Base-by-base conservation (phyloP, 306 rosid species). In the Senna tora region DNA sequence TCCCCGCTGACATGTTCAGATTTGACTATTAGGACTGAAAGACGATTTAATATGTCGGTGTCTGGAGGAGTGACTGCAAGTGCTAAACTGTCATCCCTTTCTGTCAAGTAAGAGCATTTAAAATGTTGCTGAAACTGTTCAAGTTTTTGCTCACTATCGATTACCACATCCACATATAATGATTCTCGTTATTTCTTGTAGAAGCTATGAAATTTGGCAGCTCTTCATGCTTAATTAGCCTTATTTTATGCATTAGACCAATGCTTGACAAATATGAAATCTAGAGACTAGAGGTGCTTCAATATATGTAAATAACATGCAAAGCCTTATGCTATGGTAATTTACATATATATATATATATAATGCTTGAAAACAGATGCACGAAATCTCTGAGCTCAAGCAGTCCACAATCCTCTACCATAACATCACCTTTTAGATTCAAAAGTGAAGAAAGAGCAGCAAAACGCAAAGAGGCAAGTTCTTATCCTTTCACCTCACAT, bases 391-490 rank as follows among this genome's bases (percentile, higher is more conserved):
- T 87, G 41, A 58, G 67, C 83, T 73, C 81, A 80, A 71, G 70
- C 77, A 87, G 65, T 68, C 74, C 73, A 49, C 81, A 67, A 56
- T 5, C 89, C 70, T 67, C 84, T 45, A 84, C 87, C 32, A 52
- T 14, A 68, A 60, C 81, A 57, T 72, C 81, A 21, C 93, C 97
- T 53, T 95, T 91, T 68, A 92, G 67, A 73, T 82, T 94, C 77
- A 86, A 73, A 86, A 95, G 91, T 80, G 96, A 89, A 74, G 96
- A 90, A 84, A 89, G 99, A 87, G 99, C 87, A 58, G 89, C 78
- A 68, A 95, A 95, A 72, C 90, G 96, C 53, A 91, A 84, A 84
- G 96, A 95, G 90, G 99, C 67, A 84, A 84, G 86, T 51, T 77
- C 64, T 22, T 69, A n/a, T 49, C 78, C 25, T 33, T 70, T 49